A percentile compares a stretch with the other conserved stretches of the same genome.
These are phyloP conservation scores for Acanthamoeba healyi DNA, from an alignment of 208 protist species.

Conservation along the genomic window DNA sequence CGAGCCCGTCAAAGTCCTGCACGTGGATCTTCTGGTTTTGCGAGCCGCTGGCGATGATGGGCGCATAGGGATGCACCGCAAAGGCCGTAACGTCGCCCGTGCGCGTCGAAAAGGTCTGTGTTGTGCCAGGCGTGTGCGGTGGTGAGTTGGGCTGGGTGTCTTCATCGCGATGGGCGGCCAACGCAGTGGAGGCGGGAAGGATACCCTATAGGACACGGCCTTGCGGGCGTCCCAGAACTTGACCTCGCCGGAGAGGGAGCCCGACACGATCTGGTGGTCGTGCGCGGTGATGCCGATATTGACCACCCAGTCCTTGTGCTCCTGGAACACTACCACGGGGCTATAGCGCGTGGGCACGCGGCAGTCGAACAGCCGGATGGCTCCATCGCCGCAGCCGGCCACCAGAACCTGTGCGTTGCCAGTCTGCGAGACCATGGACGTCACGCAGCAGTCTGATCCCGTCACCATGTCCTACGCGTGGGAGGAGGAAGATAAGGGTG, in stretches of 20 bases:
- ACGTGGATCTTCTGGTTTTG: constrained; percentile 78
- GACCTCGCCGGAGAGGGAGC: constrained; percentile 79
- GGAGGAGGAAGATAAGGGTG: not conserved
- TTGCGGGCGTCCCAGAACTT: constrained; percentile 86
- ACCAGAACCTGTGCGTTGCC: constrained; percentile 74
- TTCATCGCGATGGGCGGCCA: not conserved
- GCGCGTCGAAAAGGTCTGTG: constrained; percentile 23
- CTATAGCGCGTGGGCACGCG: constrained; percentile 64
- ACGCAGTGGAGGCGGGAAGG: not conserved
- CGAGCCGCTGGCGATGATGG: constrained; percentile 83
- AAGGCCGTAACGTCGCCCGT: constrained; percentile 81
- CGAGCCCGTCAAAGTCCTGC: constrained; percentile 81
- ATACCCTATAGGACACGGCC: constrained; percentile 68
- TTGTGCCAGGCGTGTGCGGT: too few relatives aligned
- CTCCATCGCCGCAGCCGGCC: constrained; percentile 83
- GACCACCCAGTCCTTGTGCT: constrained; percentile 83
- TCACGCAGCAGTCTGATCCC: constrained; percentile 74
- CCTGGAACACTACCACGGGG: constrained; percentile 77
- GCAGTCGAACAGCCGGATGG: constrained; percentile 83
- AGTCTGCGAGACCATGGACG: constrained; percentile 63
- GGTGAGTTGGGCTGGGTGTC: not conserved
- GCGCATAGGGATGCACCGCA: constrained; percentile 86
- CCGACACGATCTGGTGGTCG: constrained; percentile 78
- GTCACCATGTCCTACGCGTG: constrained; percentile 79
- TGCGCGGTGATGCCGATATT: constrained; percentile 76